phyloP scores from a whole-genome alignment of 2,329 filamentous ascomycete species.

The Alternaria incomplexa region DNA sequence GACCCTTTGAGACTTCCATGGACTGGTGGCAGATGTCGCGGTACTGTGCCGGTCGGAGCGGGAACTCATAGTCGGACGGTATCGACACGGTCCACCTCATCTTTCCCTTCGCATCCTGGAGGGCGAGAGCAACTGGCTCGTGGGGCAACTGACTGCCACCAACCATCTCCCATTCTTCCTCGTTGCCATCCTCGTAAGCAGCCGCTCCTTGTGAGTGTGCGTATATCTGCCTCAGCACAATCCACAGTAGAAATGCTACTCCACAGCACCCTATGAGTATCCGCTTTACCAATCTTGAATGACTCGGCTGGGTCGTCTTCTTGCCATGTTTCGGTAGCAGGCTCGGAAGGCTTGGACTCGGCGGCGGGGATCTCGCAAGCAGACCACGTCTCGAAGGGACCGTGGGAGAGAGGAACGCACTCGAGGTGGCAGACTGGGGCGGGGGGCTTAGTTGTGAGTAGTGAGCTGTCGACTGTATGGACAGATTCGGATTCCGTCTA shows the following conservation, averaged over 20 bases:
- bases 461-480: constrained; percentile 50
- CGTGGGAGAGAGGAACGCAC: constrained; percentile 45
- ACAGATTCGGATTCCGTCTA: constrained; percentile 55
- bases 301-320: constrained; percentile 61
- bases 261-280: constrained; percentile 61
- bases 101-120: constrained; percentile 68
- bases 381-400: constrained; percentile 57
- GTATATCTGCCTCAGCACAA: constrained; percentile 49
- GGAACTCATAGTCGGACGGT: constrained; percentile 70
- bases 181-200: constrained; percentile 25
- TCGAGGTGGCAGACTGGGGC: constrained; percentile 40
- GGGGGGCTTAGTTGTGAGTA: constrained; percentile 44
- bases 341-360: constrained; percentile 73
- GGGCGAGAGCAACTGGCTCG: constrained; percentile 73
- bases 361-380: constrained; percentile 72
- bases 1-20: constrained; percentile 65
- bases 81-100: constrained; percentile 84
- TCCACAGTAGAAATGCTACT: constrained; percentile 58
- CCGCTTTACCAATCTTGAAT: constrained; percentile 63
- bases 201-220: constrained; percentile 19
- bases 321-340: constrained; percentile 70
- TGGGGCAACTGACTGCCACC: constrained; percentile 70
- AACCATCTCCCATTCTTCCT: constrained; percentile 69
- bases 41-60: constrained; percentile 70
- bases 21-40: constrained; percentile 72